These are phyloP conservation scores for Fragaria ananassa DNA, from an alignment of 306 rosid species.

Conservation along the genomic window DNA sequence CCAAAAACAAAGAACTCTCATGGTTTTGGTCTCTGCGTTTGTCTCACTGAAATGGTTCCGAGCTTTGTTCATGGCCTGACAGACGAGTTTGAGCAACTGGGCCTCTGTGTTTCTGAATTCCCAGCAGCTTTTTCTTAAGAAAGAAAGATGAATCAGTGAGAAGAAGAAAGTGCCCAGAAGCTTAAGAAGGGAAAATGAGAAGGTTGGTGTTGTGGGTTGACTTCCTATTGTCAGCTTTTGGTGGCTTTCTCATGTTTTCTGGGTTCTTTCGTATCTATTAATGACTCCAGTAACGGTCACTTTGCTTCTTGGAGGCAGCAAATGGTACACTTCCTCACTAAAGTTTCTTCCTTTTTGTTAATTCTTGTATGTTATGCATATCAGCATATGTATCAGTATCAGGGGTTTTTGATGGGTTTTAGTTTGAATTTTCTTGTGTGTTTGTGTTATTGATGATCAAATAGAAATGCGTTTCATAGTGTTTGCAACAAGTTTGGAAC, in stretches of 20 bases:
- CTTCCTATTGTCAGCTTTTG: conserved; percentile 30
- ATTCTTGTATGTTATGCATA: not conserved
- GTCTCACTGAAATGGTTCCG: conserved; percentile 40
- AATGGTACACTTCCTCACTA: conserved; percentile 35
- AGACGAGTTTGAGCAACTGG: conserved; percentile 38
- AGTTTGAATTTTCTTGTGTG: not conserved
- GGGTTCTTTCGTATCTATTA: conserved; percentile 25
- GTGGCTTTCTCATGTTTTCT: conserved; percentile 32
- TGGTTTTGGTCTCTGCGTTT: not conserved
- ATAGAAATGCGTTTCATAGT: not conserved
- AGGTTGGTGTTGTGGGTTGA: conserved; percentile 32
- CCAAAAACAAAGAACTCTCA: conserved; percentile 9
- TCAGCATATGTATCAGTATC: not conserved
- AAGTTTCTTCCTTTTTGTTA: not conserved
- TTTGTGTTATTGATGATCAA: not conserved
- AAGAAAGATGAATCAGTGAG: not conserved
- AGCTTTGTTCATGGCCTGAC: conserved; percentile 35
- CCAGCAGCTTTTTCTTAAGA: conserved; percentile 17
- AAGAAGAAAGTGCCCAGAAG: conserved; percentile 12
- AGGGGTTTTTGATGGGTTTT: conserved; percentile 3
- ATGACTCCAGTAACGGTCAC: conserved; percentile 23
- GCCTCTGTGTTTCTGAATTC: conserved; percentile 43
- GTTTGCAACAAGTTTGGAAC: conserved; percentile 19
- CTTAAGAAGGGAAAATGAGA: conserved; percentile 7
- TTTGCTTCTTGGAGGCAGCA: conserved; percentile 27